A percentile compares a stretch with the other conserved stretches of the same genome.
phyloP scores from a whole-genome alignment of 345 rosid species.

The Leavenworthia alabamica region DNA sequence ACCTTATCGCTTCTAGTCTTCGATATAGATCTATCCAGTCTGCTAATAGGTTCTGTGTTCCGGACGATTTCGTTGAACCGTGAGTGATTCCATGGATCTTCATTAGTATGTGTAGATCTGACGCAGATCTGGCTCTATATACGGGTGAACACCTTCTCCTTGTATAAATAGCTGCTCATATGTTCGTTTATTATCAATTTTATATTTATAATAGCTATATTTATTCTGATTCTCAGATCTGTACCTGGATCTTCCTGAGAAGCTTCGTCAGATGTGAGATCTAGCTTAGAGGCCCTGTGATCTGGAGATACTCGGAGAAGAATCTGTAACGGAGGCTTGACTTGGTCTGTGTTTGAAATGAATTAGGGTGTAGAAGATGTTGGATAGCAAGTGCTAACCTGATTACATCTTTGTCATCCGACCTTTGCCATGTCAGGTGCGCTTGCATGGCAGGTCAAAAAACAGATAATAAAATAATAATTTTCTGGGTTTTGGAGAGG shows the following conservation, averaged over 20 bases:
- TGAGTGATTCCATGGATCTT: not conserved
- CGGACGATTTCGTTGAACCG: not conserved
- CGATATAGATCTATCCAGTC: conserved; percentile 16
- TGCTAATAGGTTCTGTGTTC: not conserved
- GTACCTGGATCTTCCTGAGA: not conserved
- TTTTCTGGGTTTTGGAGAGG: conserved; percentile 51
- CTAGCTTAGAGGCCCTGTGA: not conserved
- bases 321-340: not conserved
- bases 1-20: no score
- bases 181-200: not conserved
- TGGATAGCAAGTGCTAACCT: conserved; percentile 16
- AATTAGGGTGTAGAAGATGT: conserved; percentile 44
- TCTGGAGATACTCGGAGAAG: not conserved
- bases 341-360: not conserved
- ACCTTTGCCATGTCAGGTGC: conserved; percentile 94
- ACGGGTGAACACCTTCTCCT: not conserved
- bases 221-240: not conserved
- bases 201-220: not conserved
- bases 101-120: not conserved
- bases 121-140: not conserved
- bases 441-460: conserved; percentile 92
- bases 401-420: conserved; percentile 55
- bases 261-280: not conserved
- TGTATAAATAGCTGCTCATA: no score
- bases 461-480: conserved; percentile 32